A percentile compares a stretch with the other conserved stretches of the same genome.
Evolutionary conservation across 1,284 basidiomycete genomes (phyloP).

Genomic region (Sanghuangporus weigelae): DNA sequence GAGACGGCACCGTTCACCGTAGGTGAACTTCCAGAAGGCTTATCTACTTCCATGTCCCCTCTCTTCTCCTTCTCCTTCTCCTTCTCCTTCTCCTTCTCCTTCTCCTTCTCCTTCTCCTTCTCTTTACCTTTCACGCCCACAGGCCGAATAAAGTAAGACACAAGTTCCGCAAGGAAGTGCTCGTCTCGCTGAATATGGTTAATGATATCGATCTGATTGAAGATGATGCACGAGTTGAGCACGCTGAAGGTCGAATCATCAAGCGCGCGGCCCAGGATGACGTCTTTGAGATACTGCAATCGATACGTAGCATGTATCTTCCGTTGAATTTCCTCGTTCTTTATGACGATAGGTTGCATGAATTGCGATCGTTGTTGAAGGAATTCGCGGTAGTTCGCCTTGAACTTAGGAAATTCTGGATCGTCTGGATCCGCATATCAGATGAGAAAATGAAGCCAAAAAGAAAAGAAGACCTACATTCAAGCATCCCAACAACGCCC

Average conservation of each 20-base stretch:
- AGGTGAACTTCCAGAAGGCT: conserved; percentile 1
- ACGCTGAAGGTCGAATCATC: conserved; percentile 98
- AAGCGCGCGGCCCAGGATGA: conserved; percentile 89
- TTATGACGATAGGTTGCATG: conserved; percentile 81
- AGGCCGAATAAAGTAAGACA: conserved; percentile 61
- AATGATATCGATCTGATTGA: conserved; percentile 99
- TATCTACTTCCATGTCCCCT: conserved; percentile 17
- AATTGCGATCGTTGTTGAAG: conserved; percentile 78
- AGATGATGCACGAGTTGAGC: conserved; percentile 95
- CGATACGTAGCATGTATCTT: conserved; percentile 98
- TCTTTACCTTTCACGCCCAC: conserved; percentile 22
- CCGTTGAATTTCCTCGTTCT: conserved; percentile 64
- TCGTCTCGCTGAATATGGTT: conserved; percentile 81
- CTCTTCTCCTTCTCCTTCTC: conserved; percentile 20
- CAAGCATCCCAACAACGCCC: conserved; percentile 93
- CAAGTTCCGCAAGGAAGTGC: conserved; percentile 72
- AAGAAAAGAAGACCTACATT: conserved; percentile 53
- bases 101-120: conserved; percentile 21
- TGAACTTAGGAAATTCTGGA: conserved; percentile 91
- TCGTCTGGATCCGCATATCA: conserved; percentile 60
- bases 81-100: conserved; percentile 20
- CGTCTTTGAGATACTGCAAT: conserved; percentile 95
- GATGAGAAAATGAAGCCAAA: conserved; percentile 27
- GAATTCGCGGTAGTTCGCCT: conserved; percentile 95
- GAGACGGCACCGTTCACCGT: background rate